Evolutionary conservation across 177 flowering plant genomes (phyloP).

Genomic region (Vitis hybrid): DNA sequence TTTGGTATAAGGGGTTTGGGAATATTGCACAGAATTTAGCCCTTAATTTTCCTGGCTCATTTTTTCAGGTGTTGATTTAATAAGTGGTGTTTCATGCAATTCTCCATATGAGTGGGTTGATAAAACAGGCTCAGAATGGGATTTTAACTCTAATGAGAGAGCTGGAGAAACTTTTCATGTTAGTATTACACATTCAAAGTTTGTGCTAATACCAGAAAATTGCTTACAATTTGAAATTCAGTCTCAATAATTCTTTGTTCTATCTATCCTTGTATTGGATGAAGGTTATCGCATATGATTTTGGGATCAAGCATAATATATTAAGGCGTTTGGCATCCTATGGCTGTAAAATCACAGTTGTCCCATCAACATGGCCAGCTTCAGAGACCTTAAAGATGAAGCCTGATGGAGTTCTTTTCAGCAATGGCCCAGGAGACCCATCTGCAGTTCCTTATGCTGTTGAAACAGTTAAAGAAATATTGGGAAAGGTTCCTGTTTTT

Average conservation of each 20-base stretch:
- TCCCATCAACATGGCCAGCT: slow-evolving; percentile 94
- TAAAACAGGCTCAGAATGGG: slow-evolving; percentile 73
- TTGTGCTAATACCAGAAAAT: neutral
- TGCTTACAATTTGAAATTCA: neutral
- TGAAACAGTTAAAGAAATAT: slow-evolving; percentile 71
- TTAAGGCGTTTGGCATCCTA: slow-evolving; percentile 80
- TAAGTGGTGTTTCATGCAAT: slow-evolving; percentile 78
- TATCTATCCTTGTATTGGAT: slow-evolving; percentile 13
- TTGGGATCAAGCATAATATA: slow-evolving; percentile 95
- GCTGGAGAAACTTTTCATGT: slow-evolving; percentile 52
- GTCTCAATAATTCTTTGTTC: neutral
- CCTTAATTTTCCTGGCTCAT: neutral
- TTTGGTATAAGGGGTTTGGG: neutral
- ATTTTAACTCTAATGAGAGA: slow-evolving; percentile 45
- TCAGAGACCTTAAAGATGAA: slow-evolving; percentile 80
- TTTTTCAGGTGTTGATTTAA: slow-evolving; percentile 84
- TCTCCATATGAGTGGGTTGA: slow-evolving; percentile 89
- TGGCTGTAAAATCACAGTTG: slow-evolving; percentile 94
- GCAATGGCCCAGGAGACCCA: slow-evolving; percentile 99
- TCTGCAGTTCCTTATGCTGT: slow-evolving; percentile 98
- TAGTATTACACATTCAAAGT: slow-evolving; percentile 18
- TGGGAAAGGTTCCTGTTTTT: slow-evolving; percentile 90
- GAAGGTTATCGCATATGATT: slow-evolving; percentile 96
- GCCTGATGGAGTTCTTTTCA: slow-evolving; percentile 94
- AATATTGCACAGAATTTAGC: neutral